Evolutionary conservation across 116 monocot genomes (phyloP).

Genomic region (Posidonia oceanica): DNA sequence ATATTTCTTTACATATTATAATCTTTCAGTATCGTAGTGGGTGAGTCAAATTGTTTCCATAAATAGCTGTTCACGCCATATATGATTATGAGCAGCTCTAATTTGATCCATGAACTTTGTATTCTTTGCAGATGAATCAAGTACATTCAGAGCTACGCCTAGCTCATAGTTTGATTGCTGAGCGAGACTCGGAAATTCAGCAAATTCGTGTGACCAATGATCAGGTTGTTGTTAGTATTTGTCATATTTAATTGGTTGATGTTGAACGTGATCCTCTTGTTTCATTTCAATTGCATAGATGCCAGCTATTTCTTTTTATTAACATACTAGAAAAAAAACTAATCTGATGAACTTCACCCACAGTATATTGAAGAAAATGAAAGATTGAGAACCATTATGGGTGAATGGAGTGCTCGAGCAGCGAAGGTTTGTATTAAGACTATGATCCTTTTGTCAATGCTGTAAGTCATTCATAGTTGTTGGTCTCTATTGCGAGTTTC

Average conservation of each 20-base stretch:
- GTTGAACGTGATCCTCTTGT: background rate
- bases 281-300: background rate
- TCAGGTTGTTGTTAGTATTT: slow-evolving; percentile 21
- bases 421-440: slow-evolving; percentile 57
- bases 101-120: background rate
- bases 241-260: background rate
- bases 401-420: slow-evolving; percentile 94
- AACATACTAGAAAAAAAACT: background rate
- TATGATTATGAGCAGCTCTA: background rate
- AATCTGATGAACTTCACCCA: background rate
- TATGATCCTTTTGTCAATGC: slow-evolving; percentile 32
- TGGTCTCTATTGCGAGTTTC: background rate
- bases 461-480: slow-evolving; percentile 29
- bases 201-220: slow-evolving; percentile 54
- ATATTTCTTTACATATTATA: background rate
- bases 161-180: slow-evolving; percentile 80
- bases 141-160: slow-evolving; percentile 76
- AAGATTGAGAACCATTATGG: slow-evolving; percentile 84
- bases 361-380: slow-evolving; percentile 98
- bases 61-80: no score
- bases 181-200: slow-evolving; percentile 80
- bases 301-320: background rate
- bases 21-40: no score
- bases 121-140: slow-evolving; percentile 77
- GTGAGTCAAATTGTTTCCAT: background rate